Conservation (phyloP, 2,329 filamentous ascomycete genomes). For the Scolecobasidium constrictum region DNA sequence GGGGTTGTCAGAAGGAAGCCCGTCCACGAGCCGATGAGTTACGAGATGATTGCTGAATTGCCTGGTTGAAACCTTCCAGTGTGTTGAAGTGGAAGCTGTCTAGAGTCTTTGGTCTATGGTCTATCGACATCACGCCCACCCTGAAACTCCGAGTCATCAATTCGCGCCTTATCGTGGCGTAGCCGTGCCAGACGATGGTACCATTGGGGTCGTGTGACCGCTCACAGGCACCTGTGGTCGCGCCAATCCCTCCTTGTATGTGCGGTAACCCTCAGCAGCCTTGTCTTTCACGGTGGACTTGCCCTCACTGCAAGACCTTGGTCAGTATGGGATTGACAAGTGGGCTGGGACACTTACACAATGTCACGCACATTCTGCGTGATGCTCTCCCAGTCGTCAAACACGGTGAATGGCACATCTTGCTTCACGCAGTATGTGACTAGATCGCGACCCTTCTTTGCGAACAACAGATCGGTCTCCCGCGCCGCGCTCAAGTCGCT, state of each 20-base stretch:
- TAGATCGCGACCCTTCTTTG: slow-evolving; percentile 82
- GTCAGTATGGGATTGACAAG: not conserved
- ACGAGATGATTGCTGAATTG: not conserved
- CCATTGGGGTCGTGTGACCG: not conserved
- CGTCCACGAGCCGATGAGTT: not conserved
- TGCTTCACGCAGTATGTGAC: slow-evolving; percentile 78
- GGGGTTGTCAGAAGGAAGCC: not conserved
- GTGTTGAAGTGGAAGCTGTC: too few relatives aligned
- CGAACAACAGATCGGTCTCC: slow-evolving; percentile 88
- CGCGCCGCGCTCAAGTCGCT: slow-evolving; percentile 85
- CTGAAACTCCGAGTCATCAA: too few relatives aligned
- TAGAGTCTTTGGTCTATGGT: too few relatives aligned
- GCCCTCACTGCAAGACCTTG: slow-evolving; percentile 41
- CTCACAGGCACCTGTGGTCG: not conserved
- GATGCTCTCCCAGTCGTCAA: slow-evolving; percentile 75
- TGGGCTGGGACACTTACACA: slow-evolving; percentile 23
- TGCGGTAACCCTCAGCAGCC: slow-evolving; percentile 42
- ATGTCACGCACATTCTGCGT: slow-evolving; percentile 67
- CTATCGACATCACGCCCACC: too few relatives aligned
- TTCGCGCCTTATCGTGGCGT: too few relatives aligned
- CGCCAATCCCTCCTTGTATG: slow-evolving; percentile 30
- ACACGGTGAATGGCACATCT: slow-evolving; percentile 77
- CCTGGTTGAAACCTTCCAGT: slow-evolving; percentile 2
- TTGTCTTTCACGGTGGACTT: slow-evolving; percentile 60
- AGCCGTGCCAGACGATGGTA: too few relatives aligned